A percentile compares a stretch with the other conserved stretches of the same genome.
These are phyloP conservation scores for Shiraia sp. DNA, from an alignment of 2,329 filamentous ascomycete species.

Conservation along the genomic window DNA sequence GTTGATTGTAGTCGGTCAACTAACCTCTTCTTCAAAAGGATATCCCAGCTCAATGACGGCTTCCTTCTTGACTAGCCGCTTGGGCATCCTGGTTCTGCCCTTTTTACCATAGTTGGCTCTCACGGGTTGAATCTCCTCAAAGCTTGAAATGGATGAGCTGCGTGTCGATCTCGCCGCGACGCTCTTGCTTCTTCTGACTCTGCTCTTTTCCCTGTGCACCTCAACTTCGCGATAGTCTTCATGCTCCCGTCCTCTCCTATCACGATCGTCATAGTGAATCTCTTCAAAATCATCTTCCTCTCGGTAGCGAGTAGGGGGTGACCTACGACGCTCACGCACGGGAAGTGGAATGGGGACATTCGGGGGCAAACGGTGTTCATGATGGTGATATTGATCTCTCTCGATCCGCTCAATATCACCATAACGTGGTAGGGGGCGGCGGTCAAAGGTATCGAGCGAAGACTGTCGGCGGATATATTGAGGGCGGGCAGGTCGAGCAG, in stretches of 20 bases:
- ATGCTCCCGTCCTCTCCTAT: constrained; percentile 27
- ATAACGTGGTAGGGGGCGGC: constrained; percentile 64
- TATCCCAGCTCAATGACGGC: constrained; percentile 85
- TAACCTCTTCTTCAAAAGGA: constrained; percentile 82
- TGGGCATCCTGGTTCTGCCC: constrained; percentile 88
- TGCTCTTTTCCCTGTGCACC: constrained; percentile 52
- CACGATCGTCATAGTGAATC: constrained; percentile 50
- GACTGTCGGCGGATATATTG: constrained; percentile 78
- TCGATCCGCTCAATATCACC: constrained; percentile 57
- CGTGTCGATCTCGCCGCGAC: constrained; percentile 34
- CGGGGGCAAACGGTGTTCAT: constrained; percentile 67
- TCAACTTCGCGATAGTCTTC: constrained; percentile 56
- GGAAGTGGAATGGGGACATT: constrained; percentile 73
- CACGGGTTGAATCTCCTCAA: constrained; percentile 44
- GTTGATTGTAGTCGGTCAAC: constrained; percentile 33
- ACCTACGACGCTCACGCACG: constrained; percentile 53
- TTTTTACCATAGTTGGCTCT: constrained; percentile 55
- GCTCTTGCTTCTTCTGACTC: constrained; percentile 32
- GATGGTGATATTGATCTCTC: constrained; percentile 20
- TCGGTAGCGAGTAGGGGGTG: constrained; percentile 58
- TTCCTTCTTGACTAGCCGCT: constrained; percentile 75
- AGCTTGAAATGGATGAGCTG: constrained; percentile 48
- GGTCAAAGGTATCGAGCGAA: constrained; percentile 87
- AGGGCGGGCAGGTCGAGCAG: constrained; percentile 59
- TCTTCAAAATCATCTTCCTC: constrained; percentile 71